Percentiles rank a stretch among this genome's conserved stretches.
These are phyloP conservation scores for Rhizophagus clarus DNA, from an alignment of 192 early-diverging fungal genomes.

Conservation along the genomic window DNA sequence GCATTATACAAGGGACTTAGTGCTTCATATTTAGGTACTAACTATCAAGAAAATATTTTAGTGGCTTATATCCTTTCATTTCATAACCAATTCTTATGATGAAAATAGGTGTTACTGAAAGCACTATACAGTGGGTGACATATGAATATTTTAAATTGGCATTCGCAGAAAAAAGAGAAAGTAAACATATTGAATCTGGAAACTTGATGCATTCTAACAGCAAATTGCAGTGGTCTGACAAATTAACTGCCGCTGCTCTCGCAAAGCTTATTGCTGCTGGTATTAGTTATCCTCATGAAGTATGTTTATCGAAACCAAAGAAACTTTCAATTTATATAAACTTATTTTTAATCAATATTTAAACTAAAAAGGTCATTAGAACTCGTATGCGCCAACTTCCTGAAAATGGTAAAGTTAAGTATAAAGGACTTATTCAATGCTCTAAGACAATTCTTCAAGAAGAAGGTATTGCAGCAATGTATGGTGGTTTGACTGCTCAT, in stretches of 20 bases:
- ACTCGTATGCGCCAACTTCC: conserved; percentile 88
- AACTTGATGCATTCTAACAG: conserved; percentile 30
- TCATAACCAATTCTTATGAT: not conserved
- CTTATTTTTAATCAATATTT: not conserved
- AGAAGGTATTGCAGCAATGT: conserved; percentile 85
- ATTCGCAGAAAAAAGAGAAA: conserved; percentile 35
- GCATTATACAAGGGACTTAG: conserved; percentile 91
- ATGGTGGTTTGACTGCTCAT: conserved; percentile 95
- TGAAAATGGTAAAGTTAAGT: conserved; percentile 68
- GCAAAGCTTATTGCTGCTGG: conserved; percentile 89
- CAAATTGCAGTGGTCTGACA: conserved; percentile 74
- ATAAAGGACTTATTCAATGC: conserved; percentile 70
- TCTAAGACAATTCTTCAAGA: conserved; percentile 62
- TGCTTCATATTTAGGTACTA: conserved; percentile 79
- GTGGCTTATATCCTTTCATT: not conserved
- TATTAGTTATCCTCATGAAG: conserved; percentile 95
- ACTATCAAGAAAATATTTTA: not conserved
- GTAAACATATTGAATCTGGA: not conserved
- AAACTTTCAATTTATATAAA: not conserved
- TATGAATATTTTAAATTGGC: conserved; percentile 88
- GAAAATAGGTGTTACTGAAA: conserved; percentile 77
- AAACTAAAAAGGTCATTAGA: conserved; percentile 52
- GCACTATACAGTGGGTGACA: conserved; percentile 93
- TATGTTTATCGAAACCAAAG: conserved; percentile 33
- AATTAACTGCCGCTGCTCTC: conserved; percentile 76